Evolutionary conservation across 352 stramenopile species (phyloP).

Genomic region (Phytophthora multivora): DNA sequence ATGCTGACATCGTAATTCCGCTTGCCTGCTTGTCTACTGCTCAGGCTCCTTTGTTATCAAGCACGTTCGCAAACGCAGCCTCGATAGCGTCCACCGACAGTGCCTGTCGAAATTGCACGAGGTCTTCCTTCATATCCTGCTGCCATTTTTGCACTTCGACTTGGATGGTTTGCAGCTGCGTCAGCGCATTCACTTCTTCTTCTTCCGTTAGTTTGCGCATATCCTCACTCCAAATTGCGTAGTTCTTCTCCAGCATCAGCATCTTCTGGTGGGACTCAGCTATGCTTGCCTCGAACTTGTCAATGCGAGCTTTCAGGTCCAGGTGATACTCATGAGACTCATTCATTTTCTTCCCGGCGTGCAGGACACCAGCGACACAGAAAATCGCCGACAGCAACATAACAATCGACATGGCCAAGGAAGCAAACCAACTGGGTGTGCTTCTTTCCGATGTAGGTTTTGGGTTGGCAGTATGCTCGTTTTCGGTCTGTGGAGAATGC

Average conservation of each 20-base stretch:
- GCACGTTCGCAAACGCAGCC: slow-evolving; percentile 46
- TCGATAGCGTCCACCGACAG: slow-evolving; percentile 62
- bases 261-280: slow-evolving; percentile 70
- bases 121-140: slow-evolving; percentile 69
- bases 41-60: slow-evolving; percentile 31
- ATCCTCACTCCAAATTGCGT: slow-evolving; percentile 75
- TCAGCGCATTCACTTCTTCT: slow-evolving; percentile 63
- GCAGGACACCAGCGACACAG: slow-evolving; percentile 53
- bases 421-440: slow-evolving; percentile 21
- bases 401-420: slow-evolving; percentile 38
- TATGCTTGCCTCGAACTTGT: slow-evolving; percentile 67
- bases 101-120: slow-evolving; percentile 65
- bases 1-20: slow-evolving; percentile 4
- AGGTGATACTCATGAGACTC: slow-evolving; percentile 72
- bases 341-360: slow-evolving; percentile 51
- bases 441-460: not conserved
- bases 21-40: not conserved
- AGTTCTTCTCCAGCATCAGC: slow-evolving; percentile 70
- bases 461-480: not conserved
- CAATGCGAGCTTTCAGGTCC: slow-evolving; percentile 57
- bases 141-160: slow-evolving; percentile 76
- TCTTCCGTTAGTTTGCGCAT: slow-evolving; percentile 70
- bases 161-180: slow-evolving; percentile 72
- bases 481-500: not conserved
- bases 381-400: slow-evolving; percentile 57